These are phyloP conservation scores for Firmiana major DNA, from an alignment of 345 rosid genomes.

Conservation along the genomic window DNA sequence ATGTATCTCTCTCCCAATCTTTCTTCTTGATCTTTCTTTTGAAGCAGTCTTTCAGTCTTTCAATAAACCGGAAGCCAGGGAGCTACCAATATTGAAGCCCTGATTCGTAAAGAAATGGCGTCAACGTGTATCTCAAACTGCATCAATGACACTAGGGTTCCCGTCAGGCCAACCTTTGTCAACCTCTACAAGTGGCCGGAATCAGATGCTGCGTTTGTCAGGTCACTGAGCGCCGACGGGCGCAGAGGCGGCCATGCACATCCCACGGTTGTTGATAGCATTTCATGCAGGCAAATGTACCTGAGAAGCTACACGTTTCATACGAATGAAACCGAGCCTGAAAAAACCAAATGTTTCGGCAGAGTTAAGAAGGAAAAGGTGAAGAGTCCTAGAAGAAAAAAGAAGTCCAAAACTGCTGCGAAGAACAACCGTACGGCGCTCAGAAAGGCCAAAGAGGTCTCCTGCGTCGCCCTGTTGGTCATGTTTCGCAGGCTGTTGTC, in stretches of 20 bases:
- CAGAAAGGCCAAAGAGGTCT: conserved; percentile 49
- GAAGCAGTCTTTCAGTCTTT: background rate
- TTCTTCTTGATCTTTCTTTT: background rate
- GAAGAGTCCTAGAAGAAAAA: conserved; percentile 20
- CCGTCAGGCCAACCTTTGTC: conserved; percentile 59
- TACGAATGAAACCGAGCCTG: conserved; percentile 36
- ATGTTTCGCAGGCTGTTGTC: conserved; percentile 49
- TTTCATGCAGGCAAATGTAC: conserved; percentile 81
- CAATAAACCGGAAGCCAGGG: background rate
- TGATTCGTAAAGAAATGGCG: conserved; percentile 30
- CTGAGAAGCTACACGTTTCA: conserved; percentile 82
- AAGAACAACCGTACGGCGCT: conserved; percentile 40
- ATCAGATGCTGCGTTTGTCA: conserved; percentile 61
- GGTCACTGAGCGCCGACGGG: conserved; percentile 36
- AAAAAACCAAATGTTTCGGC: conserved; percentile 45
- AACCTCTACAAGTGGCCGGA: conserved; percentile 82
- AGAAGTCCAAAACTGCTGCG: background rate
- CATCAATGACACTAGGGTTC: conserved; percentile 61
- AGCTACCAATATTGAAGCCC: background rate
- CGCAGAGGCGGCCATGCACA: conserved; percentile 16
- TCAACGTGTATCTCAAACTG: conserved; percentile 81
- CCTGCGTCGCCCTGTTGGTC: conserved; percentile 45
- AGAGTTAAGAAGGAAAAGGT: conserved; percentile 26
- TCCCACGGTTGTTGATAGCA: conserved; percentile 68
- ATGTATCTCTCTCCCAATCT: background rate